Base-by-base conservation (phyloP, 2,329 filamentous ascomycete genomes). In the Colletotrichum horii region DNA sequence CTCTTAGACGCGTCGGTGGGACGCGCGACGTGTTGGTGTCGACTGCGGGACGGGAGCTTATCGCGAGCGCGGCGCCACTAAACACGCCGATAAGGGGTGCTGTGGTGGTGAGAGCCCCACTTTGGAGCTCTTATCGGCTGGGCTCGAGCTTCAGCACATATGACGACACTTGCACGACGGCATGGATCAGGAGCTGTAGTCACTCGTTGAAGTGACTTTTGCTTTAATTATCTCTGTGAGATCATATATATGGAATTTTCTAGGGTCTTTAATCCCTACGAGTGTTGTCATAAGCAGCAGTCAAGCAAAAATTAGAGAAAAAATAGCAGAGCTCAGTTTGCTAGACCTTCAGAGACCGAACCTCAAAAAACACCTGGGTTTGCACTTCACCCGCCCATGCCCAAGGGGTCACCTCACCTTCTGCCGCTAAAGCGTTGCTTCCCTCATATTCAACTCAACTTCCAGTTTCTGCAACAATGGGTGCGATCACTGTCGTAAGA, bases 11-110 rank as follows among this genome's bases (percentile, higher is more conserved):
- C 70, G 66, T 74, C 74, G 15, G 7, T 15, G 8, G 11, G 62
- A 77, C 75, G 72, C 75, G 72, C 71, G 74, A 75, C 75, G 71
- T 71, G 75, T 71, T 67, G 66, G 74, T 70, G 74, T 66, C 12
- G 4, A 36, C 19, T 28, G 66, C 60, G 65, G 70, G 38, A 43
- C 56, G n/a, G 52, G 22, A 60, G 55, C 75, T 75, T 74, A 74
- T 74, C 66, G 75, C 71, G 55, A 74, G 28, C 64, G 70, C 34
- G 74, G 43, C 64, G 32, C 70, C 74, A 66, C 64, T 32, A 66
- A 69, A 74, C 74, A 76, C 74, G 70, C 43, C 64, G 74, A 76
- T 76, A 76, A 76, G 70, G 4, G 65, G 43, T 19, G 43, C 64
- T 68, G n/a, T 28, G 8, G 4, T 22, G 58, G 28, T 24, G 38